Percentiles rank a stretch among this genome's conserved stretches.
Conservation (phyloP, 2,329 filamentous ascomycete species). For the Trichoderma cornu-damae region DNA sequence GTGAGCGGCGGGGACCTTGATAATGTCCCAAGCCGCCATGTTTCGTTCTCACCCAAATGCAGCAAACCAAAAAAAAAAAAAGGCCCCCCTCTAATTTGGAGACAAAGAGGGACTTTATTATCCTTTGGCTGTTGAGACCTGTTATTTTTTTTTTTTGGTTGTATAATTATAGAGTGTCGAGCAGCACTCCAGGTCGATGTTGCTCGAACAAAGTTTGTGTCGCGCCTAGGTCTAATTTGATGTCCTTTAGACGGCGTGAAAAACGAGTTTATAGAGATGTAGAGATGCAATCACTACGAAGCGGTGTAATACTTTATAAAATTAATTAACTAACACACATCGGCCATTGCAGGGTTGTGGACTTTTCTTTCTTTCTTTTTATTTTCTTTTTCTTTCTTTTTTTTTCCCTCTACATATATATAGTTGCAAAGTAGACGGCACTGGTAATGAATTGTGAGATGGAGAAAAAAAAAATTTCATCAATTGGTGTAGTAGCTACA, state of each 20-base stretch:
- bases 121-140: slow-evolving; percentile 28
- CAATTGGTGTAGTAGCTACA: slow-evolving; percentile 14
- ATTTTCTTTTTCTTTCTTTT: not conserved
- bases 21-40: slow-evolving; percentile 26
- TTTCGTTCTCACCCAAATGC: slow-evolving; percentile 25
- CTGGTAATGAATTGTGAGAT: not conserved
- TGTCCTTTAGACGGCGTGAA: slow-evolving; percentile 40
- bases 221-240: slow-evolving; percentile 37
- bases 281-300: slow-evolving; percentile 34
- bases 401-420: not conserved
- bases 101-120: slow-evolving; percentile 22
- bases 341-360: not conserved
- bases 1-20: slow-evolving; percentile 23
- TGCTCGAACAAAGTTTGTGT: slow-evolving; percentile 32
- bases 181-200: slow-evolving; percentile 34
- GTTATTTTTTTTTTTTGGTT: slow-evolving; percentile 26
- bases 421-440: not conserved
- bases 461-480: slow-evolving; percentile 12
- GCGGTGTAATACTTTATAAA: slow-evolving; percentile 7
- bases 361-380: not conserved
- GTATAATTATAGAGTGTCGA: slow-evolving; percentile 37
- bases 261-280: slow-evolving; percentile 35
- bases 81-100: slow-evolving; percentile 27
- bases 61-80: slow-evolving; percentile 1
- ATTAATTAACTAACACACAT: not conserved